Conservation (phyloP, 1,284 basidiomycete genomes). For the Moniliella sp. region DNA sequence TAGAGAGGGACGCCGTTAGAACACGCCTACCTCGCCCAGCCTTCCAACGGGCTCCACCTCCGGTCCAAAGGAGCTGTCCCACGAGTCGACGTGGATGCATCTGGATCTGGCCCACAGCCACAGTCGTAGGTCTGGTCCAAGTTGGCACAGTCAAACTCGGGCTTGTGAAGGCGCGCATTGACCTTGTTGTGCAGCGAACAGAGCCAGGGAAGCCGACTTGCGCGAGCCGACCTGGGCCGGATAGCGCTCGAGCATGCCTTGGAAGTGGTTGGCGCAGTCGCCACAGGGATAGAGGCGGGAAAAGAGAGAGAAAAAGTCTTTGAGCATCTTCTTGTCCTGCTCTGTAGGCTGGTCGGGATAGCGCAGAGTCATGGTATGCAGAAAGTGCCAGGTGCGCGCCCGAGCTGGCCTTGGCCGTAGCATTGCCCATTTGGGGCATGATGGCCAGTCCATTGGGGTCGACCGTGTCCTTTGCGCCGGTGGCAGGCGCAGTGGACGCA, state of each 20-base stretch:
- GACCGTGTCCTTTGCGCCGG: no score
- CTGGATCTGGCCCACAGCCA: no score
- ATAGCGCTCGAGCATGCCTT: slow-evolving; percentile 53
- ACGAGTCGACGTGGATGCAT: no score
- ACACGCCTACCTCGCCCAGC: no score
- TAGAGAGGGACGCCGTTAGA: no score
- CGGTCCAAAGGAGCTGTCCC: no score
- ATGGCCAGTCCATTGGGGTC: no score
- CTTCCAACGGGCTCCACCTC: no score
- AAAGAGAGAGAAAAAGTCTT: slow-evolving; percentile 47
- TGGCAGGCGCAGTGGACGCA: no score
- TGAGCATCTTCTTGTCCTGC: slow-evolving; percentile 59
- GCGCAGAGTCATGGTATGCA: slow-evolving; percentile 79
- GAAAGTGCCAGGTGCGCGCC: slow-evolving; percentile 69
- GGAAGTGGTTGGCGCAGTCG: slow-evolving; percentile 82
- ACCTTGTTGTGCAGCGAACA: slow-evolving; percentile 78
- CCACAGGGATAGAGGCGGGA: slow-evolving; percentile 49
- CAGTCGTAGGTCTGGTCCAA: slow-evolving; percentile 67
- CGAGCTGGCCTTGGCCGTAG: slow-evolving; percentile 51
- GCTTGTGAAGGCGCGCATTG: slow-evolving; percentile 62
- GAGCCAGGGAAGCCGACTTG: slow-evolving; percentile 62
- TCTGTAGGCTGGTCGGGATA: slow-evolving; percentile 49
- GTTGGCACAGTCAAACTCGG: slow-evolving; percentile 64
- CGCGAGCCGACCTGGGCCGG: slow-evolving; percentile 79
- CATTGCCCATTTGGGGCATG: slow-evolving; percentile 2